Percentiles rank a stretch among this genome's conserved stretches.
Conservation (phyloP, 495 filamentous ascomycete genomes). For the Daldinia loculata region DNA sequence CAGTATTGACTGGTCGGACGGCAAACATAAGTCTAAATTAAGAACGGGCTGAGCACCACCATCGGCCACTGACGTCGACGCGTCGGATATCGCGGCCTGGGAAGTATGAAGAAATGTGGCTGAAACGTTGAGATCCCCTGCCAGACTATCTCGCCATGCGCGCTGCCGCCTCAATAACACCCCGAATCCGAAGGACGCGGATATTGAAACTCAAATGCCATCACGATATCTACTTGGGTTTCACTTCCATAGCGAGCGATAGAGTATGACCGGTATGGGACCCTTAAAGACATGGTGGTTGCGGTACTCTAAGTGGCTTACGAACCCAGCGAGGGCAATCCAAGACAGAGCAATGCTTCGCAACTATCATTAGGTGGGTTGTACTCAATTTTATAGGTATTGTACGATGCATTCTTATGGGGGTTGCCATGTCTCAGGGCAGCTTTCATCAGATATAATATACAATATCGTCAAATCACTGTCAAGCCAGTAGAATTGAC, state of each 20-base stretch:
- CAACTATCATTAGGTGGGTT: not conserved
- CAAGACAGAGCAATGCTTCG: not conserved
- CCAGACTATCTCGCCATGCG: not conserved
- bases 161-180: conserved; percentile 9
- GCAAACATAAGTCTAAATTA: conserved; percentile 14
- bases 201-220: conserved; percentile 24
- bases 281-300: not conserved
- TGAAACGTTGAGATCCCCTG: conserved; percentile 28
- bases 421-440: conserved; percentile 4
- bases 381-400: not conserved
- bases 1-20: conserved; percentile 21
- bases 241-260: not conserved
- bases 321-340: not conserved
- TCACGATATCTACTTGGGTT: not conserved
- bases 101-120: conserved; percentile 22
- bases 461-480: conserved; percentile 9
- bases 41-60: conserved; percentile 8
- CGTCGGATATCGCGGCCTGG: conserved; percentile 11
- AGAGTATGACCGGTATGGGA: not conserved
- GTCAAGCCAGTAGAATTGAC: conserved; percentile 1
- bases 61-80: conserved; percentile 14
- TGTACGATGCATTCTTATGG: conserved; percentile 15
- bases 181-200: conserved; percentile 5
- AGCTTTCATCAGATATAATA: not conserved
- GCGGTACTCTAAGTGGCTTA: not conserved